A percentile compares a stretch with the other conserved stretches of the same genome.
phyloP scores from a whole-genome alignment of 169 alveolate genomes.

The Amoebophrya sp. region DNA sequence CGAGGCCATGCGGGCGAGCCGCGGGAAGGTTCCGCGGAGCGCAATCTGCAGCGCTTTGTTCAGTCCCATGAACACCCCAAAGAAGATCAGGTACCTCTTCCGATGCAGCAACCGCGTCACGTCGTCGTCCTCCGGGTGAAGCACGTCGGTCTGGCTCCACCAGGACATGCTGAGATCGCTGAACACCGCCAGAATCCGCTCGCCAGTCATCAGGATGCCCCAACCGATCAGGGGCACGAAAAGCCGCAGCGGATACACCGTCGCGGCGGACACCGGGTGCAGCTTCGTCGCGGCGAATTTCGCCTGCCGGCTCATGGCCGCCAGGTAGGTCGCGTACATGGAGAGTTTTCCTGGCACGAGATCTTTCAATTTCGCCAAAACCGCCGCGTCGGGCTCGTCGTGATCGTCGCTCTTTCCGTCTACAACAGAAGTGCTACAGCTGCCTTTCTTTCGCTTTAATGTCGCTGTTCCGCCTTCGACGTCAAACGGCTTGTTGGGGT shows the following conservation, averaged over 20 bases:
- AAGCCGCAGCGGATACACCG: background rate
- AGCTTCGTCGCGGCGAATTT: background rate
- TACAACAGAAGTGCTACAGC: too few species aligned
- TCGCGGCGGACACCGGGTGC: background rate
- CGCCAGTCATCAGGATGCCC: background rate
- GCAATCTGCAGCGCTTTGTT: background rate
- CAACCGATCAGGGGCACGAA: background rate
- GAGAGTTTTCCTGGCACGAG: background rate
- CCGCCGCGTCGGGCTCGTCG: too few species aligned
- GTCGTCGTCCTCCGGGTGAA: background rate
- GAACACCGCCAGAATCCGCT: background rate
- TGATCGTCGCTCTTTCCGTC: too few species aligned
- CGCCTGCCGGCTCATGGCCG: background rate
- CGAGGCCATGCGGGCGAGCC: background rate
- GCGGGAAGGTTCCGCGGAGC: background rate
- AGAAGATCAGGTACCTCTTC: background rate
- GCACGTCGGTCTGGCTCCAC: background rate
- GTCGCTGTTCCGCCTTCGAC: too few species aligned
- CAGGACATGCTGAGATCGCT: background rate
- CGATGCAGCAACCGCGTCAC: background rate
- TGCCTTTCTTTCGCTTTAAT: too few species aligned
- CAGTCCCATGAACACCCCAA: background rate
- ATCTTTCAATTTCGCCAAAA: too few species aligned
- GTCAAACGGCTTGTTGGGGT: too few species aligned
- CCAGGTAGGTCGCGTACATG: conserved; percentile 10